A percentile compares a stretch with the other conserved stretches of the same genome.
Evolutionary conservation across 352 stramenopile genomes (phyloP).

Genomic region (Thraustochytrium sp.): DNA sequence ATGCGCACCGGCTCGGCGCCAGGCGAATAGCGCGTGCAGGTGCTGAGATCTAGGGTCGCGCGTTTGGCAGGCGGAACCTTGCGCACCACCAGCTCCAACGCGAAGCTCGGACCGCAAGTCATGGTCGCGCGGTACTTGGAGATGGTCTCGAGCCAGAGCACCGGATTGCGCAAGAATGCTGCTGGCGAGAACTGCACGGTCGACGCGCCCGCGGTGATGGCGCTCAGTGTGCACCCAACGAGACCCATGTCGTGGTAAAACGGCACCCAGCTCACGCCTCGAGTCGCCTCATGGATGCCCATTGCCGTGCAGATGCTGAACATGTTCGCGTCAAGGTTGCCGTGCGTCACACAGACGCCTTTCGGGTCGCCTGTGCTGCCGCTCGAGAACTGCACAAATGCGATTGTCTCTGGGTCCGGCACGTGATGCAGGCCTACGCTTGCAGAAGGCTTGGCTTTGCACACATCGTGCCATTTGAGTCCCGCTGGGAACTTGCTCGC

Average conservation of each 20-base stretch:
- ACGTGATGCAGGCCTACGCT: conserved; percentile 83
- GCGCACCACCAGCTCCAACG: conserved; percentile 85
- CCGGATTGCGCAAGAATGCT: conserved; percentile 89
- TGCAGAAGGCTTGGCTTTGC: not conserved
- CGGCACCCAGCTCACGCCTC: conserved; percentile 91
- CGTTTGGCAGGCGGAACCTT: conserved; percentile 58
- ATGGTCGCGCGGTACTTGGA: conserved; percentile 81
- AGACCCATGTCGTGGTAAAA: conserved; percentile 99
- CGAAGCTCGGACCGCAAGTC: conserved; percentile 96
- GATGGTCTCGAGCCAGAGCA: conserved; percentile 88
- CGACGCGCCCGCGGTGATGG: conserved; percentile 72
- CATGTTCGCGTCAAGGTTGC: conserved; percentile 86
- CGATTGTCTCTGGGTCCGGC: conserved; percentile 97
- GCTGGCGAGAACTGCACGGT: conserved; percentile 79
- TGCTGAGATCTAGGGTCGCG: conserved; percentile 73
- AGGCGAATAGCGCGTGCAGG: conserved; percentile 66
- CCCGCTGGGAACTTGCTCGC: conserved; percentile 53
- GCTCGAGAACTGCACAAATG: conserved; percentile 99
- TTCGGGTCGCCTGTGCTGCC: conserved; percentile 95
- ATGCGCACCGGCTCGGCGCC: conserved; percentile 68
- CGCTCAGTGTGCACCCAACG: conserved; percentile 84
- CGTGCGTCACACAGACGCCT: conserved; percentile 92
- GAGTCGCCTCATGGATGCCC: conserved; percentile 43
- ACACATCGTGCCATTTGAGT: conserved; percentile 55
- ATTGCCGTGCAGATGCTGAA: not conserved